These are phyloP conservation scores for Pichia inconspicua DNA, from an alignment of 1,139 yeast genomes.

Conservation along the genomic window DNA sequence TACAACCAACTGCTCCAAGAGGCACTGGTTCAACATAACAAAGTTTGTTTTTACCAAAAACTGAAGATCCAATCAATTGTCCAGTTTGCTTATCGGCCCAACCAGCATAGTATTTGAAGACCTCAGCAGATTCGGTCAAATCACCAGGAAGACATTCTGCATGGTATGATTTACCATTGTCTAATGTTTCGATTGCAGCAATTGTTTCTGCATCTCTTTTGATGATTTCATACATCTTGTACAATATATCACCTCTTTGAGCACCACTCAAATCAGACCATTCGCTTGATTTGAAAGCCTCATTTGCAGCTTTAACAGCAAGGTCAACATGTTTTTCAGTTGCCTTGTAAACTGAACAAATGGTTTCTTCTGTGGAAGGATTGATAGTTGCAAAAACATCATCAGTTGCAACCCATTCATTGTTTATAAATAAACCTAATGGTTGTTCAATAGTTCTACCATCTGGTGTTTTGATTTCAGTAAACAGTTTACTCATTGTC, in stretches of 20 bases:
- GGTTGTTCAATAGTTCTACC: conserved; percentile 58
- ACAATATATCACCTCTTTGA: conserved; percentile 38
- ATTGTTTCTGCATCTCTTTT: conserved; percentile 43
- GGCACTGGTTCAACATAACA: conserved; percentile 64
- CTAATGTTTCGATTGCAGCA: conserved; percentile 49
- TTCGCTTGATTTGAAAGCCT: conserved; percentile 43
- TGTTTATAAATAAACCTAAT: conserved; percentile 70
- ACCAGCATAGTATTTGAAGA: conserved; percentile 68
- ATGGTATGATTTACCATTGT: conserved; percentile 52
- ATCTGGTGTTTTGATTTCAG: conserved; percentile 53
- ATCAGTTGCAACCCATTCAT: conserved; percentile 58
- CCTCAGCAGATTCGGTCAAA: conserved; percentile 47
- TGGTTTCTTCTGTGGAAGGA: conserved; percentile 59
- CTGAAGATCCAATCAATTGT: conserved; percentile 39
- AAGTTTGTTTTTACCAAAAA: conserved; percentile 30
- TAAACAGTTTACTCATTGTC: conserved; percentile 14
- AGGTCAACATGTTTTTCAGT: conserved; percentile 50
- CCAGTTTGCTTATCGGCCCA: conserved; percentile 80
- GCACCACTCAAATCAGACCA: conserved; percentile 37
- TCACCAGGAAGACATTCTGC: conserved; percentile 37
- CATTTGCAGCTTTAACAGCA: conserved; percentile 55
- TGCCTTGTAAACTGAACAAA: conserved; percentile 63
- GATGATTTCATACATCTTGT: conserved; percentile 44
- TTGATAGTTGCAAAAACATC: conserved; percentile 40
- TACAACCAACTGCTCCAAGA: conserved; percentile 70